Percentiles rank a stretch among this genome's conserved stretches.
phyloP scores from a whole-genome alignment of 1,139 yeast species.

The Blastobotrys raffinosifermentans region DNA sequence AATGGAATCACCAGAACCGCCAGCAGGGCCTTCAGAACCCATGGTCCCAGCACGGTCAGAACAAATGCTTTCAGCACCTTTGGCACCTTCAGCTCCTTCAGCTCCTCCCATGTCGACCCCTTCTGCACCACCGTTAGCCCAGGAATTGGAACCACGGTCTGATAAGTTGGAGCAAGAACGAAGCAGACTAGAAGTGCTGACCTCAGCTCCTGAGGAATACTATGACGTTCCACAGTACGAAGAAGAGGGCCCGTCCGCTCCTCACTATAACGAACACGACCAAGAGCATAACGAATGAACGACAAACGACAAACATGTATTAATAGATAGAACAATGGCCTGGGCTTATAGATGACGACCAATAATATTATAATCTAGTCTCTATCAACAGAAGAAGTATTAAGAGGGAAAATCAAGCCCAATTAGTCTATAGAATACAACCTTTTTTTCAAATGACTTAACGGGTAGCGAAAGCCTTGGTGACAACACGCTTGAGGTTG shows the following conservation, averaged over 20 bases:
- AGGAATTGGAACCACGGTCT: no score
- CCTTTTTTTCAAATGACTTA: constrained; percentile 36
- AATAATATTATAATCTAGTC: constrained; percentile 7
- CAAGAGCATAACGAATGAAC: background rate
- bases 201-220: constrained; percentile 23
- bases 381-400: no score
- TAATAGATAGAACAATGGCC: no score
- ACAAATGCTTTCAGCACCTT: constrained; percentile 1
- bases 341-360: no score
- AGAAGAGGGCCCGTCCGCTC: constrained; percentile 13
- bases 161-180: constrained; percentile 30
- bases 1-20: constrained; percentile 1
- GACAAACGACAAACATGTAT: no score
- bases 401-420: no score
- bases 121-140: constrained; percentile 2
- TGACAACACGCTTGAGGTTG: constrained; percentile 97
- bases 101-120: constrained; percentile 3
- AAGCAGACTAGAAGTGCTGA: constrained; percentile 18
- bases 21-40: constrained; percentile 1
- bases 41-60: constrained; percentile 1
- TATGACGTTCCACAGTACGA: constrained; percentile 24
- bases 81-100: background rate
- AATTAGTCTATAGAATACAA: no score
- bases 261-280: constrained; percentile 3
- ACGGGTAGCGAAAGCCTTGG: constrained; percentile 99